Evolutionary conservation across 768 basidiomycete species (phyloP).

Genomic region (Pleurotus tuber-regium): DNA sequence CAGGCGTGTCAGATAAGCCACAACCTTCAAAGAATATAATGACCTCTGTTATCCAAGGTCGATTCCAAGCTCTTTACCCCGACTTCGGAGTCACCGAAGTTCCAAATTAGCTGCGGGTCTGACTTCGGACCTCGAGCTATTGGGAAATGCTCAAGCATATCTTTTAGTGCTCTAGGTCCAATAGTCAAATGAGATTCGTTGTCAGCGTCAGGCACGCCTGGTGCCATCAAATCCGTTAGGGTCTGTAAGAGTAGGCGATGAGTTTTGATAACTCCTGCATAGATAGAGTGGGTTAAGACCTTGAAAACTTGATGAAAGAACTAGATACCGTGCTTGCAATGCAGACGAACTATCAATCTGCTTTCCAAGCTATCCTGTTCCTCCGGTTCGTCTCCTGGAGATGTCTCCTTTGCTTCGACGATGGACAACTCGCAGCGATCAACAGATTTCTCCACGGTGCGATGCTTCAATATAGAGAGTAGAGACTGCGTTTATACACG

Average conservation of each 20-base stretch:
- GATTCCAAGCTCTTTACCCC: constrained; percentile 67
- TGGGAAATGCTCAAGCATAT: constrained; percentile 82
- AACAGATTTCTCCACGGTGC: constrained; percentile 72
- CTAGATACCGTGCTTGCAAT: constrained; percentile 78
- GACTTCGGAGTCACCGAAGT: constrained; percentile 68
- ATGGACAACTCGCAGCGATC: constrained; percentile 76
- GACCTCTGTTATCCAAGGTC: constrained; percentile 65
- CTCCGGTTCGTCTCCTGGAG: constrained; percentile 26
- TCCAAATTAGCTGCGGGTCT: constrained; percentile 82
- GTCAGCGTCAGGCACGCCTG: constrained; percentile 55
- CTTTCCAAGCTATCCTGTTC: constrained; percentile 66
- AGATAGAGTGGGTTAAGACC: too few relatives aligned
- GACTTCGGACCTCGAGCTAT: constrained; percentile 56
- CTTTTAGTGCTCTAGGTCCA: constrained; percentile 69
- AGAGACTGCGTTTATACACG: constrained; percentile 46
- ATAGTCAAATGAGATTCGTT: constrained; percentile 68
- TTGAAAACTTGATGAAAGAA: too few relatives aligned
- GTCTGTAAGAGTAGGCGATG: constrained; percentile 66
- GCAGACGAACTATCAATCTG: constrained; percentile 65
- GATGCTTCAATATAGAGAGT: constrained; percentile 71
- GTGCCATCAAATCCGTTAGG: constrained; percentile 59
- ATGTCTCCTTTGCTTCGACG: constrained; percentile 33
- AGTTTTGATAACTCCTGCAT: constrained; percentile 79
- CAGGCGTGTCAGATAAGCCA: neutral
- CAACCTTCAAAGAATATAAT: neutral